Evolutionary conservation across 1,139 yeast genomes (phyloP).

Genomic region (Protomyces inouyei): DNA sequence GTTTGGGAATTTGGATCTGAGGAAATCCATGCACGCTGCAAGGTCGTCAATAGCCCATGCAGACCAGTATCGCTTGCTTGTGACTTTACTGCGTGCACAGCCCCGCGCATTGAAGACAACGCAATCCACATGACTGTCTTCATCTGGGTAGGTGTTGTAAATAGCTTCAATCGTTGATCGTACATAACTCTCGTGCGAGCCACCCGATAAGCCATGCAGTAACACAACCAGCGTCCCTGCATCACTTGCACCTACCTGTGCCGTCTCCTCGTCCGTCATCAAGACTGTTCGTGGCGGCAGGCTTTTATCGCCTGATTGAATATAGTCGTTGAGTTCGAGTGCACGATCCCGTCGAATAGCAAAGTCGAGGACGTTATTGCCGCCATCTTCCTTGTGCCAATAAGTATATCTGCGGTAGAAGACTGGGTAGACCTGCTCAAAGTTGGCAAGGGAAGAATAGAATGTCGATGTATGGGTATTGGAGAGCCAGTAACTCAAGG

Average conservation of each 20-base stretch:
- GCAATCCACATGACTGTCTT: slow-evolving; percentile 35
- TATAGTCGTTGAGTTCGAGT: slow-evolving; percentile 28
- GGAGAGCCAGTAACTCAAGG: slow-evolving; percentile 9
- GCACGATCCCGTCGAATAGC: slow-evolving; percentile 62
- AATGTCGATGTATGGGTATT: slow-evolving; percentile 15
- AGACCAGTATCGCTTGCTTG: slow-evolving; percentile 69
- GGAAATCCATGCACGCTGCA: slow-evolving; percentile 51
- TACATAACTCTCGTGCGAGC: slow-evolving; percentile 83
- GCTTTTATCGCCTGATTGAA: background rate
- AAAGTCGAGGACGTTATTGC: slow-evolving; percentile 58
- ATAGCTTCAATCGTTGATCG: slow-evolving; percentile 48
- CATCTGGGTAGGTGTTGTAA: slow-evolving; percentile 7
- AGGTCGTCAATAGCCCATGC: slow-evolving; percentile 73
- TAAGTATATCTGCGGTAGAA: slow-evolving; percentile 74
- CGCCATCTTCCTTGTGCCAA: slow-evolving; percentile 46
- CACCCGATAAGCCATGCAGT: slow-evolving; percentile 85
- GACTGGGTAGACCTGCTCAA: slow-evolving; percentile 51
- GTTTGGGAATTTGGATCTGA: slow-evolving; percentile 57
- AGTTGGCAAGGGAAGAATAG: slow-evolving; percentile 32
- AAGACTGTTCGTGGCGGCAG: slow-evolving; percentile 76
- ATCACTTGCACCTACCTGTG: slow-evolving; percentile 38
- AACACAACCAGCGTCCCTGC: slow-evolving; percentile 62
- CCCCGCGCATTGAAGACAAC: slow-evolving; percentile 80
- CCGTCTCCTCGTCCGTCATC: slow-evolving; percentile 50
- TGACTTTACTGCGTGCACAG: slow-evolving; percentile 74